Conservation (phyloP, 495 filamentous ascomycete species). For the Penicillium riverlandense region DNA sequence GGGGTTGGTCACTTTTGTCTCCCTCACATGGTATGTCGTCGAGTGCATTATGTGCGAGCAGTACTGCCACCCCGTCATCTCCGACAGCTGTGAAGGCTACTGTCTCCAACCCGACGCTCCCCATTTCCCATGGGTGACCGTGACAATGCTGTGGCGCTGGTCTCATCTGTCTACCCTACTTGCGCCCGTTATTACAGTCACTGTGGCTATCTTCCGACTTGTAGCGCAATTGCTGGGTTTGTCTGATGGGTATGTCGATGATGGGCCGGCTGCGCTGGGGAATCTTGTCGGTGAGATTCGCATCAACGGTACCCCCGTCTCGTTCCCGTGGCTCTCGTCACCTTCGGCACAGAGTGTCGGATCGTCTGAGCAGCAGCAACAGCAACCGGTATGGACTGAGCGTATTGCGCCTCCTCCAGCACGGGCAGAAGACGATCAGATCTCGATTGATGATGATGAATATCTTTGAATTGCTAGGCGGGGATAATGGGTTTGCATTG, state of each 20-base stretch:
- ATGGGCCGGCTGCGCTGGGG: conserved; percentile 9
- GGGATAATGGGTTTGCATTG: too few relatives aligned
- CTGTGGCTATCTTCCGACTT: conserved; percentile 24
- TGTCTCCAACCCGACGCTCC: conserved; percentile 42
- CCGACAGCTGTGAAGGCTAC: conserved; percentile 38
- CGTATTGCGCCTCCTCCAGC: conserved; percentile 3
- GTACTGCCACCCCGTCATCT: conserved; percentile 52
- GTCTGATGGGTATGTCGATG: conserved; percentile 40
- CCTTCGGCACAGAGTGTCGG: conserved; percentile 3
- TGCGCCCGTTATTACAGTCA: conserved; percentile 24
- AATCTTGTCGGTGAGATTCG: conserved; percentile 29
- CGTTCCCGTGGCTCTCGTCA: conserved; percentile 16
- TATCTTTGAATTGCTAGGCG: conserved; percentile 14
- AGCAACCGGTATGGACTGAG: conserved; percentile 10
- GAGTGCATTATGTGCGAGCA: conserved; percentile 54
- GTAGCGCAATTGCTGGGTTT: conserved; percentile 30
- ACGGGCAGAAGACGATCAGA: conserved; percentile 9
- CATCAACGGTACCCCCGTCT: conserved; percentile 23
- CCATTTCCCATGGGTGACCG: conserved; percentile 36
- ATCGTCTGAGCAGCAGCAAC: conserved; percentile 5
- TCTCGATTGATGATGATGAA: conserved; percentile 32
- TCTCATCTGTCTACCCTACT: conserved; percentile 27
- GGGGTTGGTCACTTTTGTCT: conserved; percentile 42
- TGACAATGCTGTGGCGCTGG: conserved; percentile 43
- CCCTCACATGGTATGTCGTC: conserved; percentile 47